Evolutionary conservation across 2,329 filamentous ascomycete genomes (phyloP).

Genomic region (Myriosclerotinia curreyana): DNA sequence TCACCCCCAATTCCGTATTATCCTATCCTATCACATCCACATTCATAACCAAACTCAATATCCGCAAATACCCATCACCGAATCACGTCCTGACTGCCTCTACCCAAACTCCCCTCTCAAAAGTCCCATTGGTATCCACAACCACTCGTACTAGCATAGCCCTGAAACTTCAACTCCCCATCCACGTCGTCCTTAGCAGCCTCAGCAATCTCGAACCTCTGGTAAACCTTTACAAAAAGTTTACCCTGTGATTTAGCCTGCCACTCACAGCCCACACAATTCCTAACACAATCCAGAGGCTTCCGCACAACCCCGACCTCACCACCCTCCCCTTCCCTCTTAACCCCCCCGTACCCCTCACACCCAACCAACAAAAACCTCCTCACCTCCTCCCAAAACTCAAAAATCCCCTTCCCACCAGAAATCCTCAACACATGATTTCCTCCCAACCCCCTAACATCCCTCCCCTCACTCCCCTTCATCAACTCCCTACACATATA

Average conservation of each 20-base stretch:
- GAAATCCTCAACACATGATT: neutral
- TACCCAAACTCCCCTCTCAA: neutral
- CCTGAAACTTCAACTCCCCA: neutral
- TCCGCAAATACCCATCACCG: neutral
- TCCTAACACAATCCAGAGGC: too few relatives aligned
- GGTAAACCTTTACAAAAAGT: too few relatives aligned
- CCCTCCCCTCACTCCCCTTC: neutral
- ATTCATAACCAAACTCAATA: neutral
- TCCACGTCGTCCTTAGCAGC: too few relatives aligned
- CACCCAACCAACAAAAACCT: neutral
- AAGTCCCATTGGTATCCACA: constrained; percentile 11
- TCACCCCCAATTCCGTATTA: neutral
- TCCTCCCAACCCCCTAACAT: neutral
- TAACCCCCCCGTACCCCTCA: neutral
- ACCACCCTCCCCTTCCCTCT: too few relatives aligned
- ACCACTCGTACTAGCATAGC: neutral
- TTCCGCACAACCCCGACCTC: too few relatives aligned
- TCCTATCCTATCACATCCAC: neutral
- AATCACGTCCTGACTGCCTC: neutral
- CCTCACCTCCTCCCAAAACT: neutral
- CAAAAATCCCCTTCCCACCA: neutral
- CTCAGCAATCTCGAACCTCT: neutral
- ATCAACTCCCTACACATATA: constrained; percentile 2
- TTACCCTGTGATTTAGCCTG: too few relatives aligned
- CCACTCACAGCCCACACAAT: too few relatives aligned